Conservation (phyloP, 257 asterid genomes). For the Ligustrum vulgare region DNA sequence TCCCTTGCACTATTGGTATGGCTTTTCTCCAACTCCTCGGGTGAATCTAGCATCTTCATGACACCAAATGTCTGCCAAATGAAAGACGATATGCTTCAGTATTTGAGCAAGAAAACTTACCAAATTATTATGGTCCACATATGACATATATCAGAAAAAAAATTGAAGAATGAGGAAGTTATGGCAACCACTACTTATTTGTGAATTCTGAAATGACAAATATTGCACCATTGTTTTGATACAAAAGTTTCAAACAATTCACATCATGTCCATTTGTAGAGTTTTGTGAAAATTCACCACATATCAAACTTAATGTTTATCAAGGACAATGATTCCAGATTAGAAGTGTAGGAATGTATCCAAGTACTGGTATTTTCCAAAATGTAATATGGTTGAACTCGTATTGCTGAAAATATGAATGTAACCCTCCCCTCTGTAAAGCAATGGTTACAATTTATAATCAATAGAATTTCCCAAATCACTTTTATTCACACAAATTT, state of each 20-base stretch:
- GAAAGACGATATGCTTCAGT: not conserved
- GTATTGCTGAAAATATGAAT: no score
- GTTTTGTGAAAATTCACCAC: not conserved
- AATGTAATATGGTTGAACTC: no score
- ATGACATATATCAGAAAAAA: not conserved
- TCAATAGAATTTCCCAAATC: no score
- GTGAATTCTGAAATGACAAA: not conserved
- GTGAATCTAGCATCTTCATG: slow-evolving; percentile 33
- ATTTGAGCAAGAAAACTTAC: not conserved
- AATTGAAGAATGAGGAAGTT: not conserved
- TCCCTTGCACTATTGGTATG: slow-evolving; percentile 23
- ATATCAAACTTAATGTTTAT: not conserved
- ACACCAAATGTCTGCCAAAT: slow-evolving; percentile 30
- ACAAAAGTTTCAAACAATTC: not conserved
- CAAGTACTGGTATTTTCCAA: not conserved
- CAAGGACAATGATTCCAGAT: not conserved
- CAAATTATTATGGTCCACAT: not conserved
- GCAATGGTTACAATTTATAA: no score
- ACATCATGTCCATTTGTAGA: not conserved
- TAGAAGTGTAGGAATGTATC: not conserved
- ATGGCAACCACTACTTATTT: not conserved
- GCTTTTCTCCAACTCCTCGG: slow-evolving; percentile 23
- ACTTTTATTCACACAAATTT: no score
- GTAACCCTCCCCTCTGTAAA: no score
- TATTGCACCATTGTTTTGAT: not conserved